A percentile compares a stretch with the other conserved stretches of the same genome.
phyloP scores from a whole-genome alignment of 768 basidiomycete genomes.

The Pleurotus salmoneostramineus region DNA sequence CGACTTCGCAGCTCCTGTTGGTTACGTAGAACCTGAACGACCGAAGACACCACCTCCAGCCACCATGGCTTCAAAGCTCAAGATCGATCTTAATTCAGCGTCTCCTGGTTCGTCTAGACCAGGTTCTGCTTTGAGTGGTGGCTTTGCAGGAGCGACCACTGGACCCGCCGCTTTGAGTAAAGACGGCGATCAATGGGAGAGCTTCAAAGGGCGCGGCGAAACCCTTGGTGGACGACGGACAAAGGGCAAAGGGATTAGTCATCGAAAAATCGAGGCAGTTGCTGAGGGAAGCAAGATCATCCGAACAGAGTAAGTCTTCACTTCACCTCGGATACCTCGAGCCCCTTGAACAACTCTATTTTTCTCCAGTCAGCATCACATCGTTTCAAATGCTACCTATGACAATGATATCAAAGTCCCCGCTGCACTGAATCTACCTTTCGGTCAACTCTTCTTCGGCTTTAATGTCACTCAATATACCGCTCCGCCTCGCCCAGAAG shows the following conservation, averaged over 20 bases:
- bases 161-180: slow-evolving; percentile 57
- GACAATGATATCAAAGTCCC: slow-evolving; percentile 79
- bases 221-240: slow-evolving; percentile 88
- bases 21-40: slow-evolving; percentile 92
- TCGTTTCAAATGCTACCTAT: slow-evolving; percentile 78
- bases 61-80: slow-evolving; percentile 96
- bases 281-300: slow-evolving; percentile 83
- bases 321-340: not conserved
- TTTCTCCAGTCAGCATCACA: slow-evolving; percentile 63
- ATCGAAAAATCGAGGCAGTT: slow-evolving; percentile 77
- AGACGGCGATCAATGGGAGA: slow-evolving; percentile 85
- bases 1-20: slow-evolving; percentile 91
- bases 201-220: slow-evolving; percentile 94
- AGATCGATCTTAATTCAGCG: slow-evolving; percentile 85
- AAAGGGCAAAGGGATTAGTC: slow-evolving; percentile 90
- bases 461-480: slow-evolving; percentile 76
- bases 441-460: slow-evolving; percentile 96
- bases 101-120: slow-evolving; percentile 87
- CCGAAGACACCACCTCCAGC: slow-evolving; percentile 75
- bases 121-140: slow-evolving; percentile 67
- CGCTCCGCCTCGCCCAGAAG: slow-evolving; percentile 35
- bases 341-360: slow-evolving; percentile 11
- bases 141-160: slow-evolving; percentile 51
- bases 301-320: slow-evolving; percentile 74
- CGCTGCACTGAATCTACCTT: slow-evolving; percentile 84